A percentile compares a stretch with the other conserved stretches of the same genome.
phyloP scores from a whole-genome alignment of 169 alveolate species.

The Cryptosporidium felis region DNA sequence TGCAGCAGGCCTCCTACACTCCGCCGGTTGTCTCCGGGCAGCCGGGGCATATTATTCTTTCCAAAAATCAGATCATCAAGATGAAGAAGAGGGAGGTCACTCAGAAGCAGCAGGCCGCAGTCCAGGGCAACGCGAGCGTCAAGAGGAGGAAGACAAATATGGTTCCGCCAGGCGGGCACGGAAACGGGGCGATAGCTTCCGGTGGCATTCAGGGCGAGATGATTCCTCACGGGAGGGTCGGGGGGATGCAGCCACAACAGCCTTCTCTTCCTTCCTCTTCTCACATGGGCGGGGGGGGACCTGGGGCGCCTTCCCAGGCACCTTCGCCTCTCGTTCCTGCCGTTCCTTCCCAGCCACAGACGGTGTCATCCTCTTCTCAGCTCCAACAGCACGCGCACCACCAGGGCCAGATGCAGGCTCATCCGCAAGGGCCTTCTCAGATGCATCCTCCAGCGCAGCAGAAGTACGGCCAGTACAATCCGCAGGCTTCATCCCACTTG shows the following conservation, averaged over 20 bases:
- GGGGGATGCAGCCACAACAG: neutral
- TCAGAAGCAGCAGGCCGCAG: neutral
- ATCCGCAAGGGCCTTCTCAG: too few species aligned
- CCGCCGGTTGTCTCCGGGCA: constrained; percentile 16
- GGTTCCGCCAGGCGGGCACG: neutral
- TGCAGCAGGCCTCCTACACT: constrained; percentile 23
- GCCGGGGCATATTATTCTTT: constrained; percentile 21
- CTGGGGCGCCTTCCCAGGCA: neutral
- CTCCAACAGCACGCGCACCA: neutral
- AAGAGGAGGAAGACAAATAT: constrained; percentile 38
- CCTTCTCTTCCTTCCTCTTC: too few species aligned
- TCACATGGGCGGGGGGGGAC: constrained; percentile 4
- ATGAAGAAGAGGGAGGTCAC: constrained; percentile 48
- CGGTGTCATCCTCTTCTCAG: too few species aligned
- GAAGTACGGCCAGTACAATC: too few species aligned
- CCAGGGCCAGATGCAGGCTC: neutral
- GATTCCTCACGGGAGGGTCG: neutral
- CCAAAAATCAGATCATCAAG: constrained; percentile 20
- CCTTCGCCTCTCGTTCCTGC: neutral
- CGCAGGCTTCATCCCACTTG: too few species aligned
- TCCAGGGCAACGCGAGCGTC: neutral
- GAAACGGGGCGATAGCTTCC: neutral
- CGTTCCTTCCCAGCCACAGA: constrained; percentile 1
- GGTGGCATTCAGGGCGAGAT: constrained; percentile 13
- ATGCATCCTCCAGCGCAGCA: too few species aligned